Conservation (phyloP, 768 basidiomycete genomes). For the Auriscalpium vulgare region DNA sequence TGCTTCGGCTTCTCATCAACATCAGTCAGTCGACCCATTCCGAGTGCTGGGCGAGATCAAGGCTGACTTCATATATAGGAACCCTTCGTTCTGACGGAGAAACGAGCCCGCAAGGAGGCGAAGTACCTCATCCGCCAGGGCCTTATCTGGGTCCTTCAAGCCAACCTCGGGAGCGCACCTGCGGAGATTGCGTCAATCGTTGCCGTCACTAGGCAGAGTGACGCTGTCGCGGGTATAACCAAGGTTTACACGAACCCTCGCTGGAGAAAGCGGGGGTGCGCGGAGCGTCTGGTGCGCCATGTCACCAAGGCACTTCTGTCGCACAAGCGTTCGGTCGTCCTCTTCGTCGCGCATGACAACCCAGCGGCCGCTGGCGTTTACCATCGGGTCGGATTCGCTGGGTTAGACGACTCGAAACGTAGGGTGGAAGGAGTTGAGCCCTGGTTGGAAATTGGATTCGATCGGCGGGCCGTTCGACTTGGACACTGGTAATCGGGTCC, state of each 20-base stretch:
- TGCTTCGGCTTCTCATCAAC: constrained; percentile 50
- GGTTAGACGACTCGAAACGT: constrained; percentile 26
- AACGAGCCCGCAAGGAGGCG: constrained; percentile 45
- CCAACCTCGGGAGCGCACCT: constrained; percentile 20
- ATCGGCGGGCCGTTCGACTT: constrained; percentile 34
- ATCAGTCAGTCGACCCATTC: constrained; percentile 36
- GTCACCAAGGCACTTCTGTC: constrained; percentile 44
- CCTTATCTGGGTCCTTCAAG: constrained; percentile 55
- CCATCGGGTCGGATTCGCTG: constrained; percentile 56
- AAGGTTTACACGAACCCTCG: constrained; percentile 58
- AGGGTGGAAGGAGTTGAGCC: constrained; percentile 36
- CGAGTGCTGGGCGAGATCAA: background rate
- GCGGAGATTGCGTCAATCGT: constrained; percentile 54
- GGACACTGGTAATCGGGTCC: constrained; percentile 57
- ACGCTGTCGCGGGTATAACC: constrained; percentile 52
- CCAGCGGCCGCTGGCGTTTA: constrained; percentile 50
- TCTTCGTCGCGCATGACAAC: constrained; percentile 60
- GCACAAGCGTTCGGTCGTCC: constrained; percentile 41
- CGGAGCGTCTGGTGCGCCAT: constrained; percentile 50
- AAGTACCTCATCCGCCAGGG: constrained; percentile 33
- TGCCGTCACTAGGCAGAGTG: constrained; percentile 56
- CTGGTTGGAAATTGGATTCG: constrained; percentile 65
- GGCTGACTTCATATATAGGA: constrained; percentile 26
- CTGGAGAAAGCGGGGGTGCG: constrained; percentile 49
- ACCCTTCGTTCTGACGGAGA: constrained; percentile 43